These are phyloP conservation scores for Picea abies DNA, from an alignment of 83 land plant genomes.

Conservation along the genomic window DNA sequence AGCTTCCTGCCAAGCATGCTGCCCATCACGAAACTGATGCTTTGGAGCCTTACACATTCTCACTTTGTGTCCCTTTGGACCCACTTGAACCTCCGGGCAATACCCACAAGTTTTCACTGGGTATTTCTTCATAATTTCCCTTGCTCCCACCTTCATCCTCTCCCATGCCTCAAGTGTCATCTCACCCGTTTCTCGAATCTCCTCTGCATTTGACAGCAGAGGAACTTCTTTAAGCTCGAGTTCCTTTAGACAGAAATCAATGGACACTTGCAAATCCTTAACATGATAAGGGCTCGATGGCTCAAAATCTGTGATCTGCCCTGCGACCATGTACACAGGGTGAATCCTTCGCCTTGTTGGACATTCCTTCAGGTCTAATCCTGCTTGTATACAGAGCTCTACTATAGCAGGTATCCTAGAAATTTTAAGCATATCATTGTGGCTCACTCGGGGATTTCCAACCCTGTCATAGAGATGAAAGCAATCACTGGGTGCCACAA, in stretches of 20 bases:
- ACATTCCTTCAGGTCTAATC: slow-evolving; percentile 38
- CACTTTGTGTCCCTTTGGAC: slow-evolving; percentile 81
- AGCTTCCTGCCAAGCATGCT: slow-evolving; percentile 92
- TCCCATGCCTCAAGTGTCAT: slow-evolving; percentile 58
- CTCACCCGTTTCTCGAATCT: slow-evolving; percentile 19
- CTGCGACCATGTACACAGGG: slow-evolving; percentile 30
- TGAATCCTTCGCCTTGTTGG: slow-evolving; percentile 47
- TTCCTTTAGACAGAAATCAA: background rate
- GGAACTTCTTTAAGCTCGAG: too few relatives aligned
- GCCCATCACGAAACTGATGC: slow-evolving; percentile 76
- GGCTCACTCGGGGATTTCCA: slow-evolving; percentile 9
- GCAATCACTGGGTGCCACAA: slow-evolving; percentile 15
- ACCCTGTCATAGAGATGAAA: slow-evolving; percentile 29
- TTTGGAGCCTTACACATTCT: slow-evolving; percentile 70
- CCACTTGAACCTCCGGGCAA: slow-evolving; percentile 81
- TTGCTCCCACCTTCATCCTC: slow-evolving; percentile 55
- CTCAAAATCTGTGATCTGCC: slow-evolving; percentile 44
- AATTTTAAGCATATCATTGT: slow-evolving; percentile 21
- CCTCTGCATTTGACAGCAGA: background rate
- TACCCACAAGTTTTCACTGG: slow-evolving; percentile 75
- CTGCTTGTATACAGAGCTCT: slow-evolving; percentile 67
- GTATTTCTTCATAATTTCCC: slow-evolving; percentile 63
- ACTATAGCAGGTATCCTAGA: slow-evolving; percentile 38
- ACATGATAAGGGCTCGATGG: slow-evolving; percentile 18
- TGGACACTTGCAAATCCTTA: background rate